Conservation (phyloP, 768 basidiomycete species). For the Mycena kentingensis region DNA sequence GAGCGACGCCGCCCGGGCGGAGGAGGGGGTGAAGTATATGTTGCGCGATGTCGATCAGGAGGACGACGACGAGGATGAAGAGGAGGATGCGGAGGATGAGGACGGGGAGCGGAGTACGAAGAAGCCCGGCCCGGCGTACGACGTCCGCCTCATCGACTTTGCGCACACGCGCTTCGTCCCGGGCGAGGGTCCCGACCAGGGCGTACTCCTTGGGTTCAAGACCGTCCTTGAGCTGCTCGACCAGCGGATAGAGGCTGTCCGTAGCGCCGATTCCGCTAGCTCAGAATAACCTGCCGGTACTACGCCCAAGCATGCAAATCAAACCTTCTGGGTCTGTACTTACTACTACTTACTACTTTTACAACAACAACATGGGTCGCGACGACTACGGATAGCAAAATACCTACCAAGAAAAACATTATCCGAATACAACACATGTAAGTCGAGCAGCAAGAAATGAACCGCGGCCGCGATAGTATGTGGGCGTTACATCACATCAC, state of each 20-base stretch:
- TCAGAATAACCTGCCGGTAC: too few relatives aligned
- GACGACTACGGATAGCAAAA: too few relatives aligned
- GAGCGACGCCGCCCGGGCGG: constrained; percentile 46
- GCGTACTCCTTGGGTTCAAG: constrained; percentile 73
- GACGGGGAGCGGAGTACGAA: constrained; percentile 33
- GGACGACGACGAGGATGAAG: constrained; percentile 25
- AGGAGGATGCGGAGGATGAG: constrained; percentile 35
- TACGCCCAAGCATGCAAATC: too few relatives aligned
- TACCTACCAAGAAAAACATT: too few relatives aligned
- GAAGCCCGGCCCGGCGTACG: constrained; percentile 52
- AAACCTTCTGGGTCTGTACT: too few relatives aligned
- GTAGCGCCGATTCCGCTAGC: too few relatives aligned
- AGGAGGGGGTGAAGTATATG: constrained; percentile 42
- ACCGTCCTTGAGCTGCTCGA: constrained; percentile 65
- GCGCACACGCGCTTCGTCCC: constrained; percentile 76
- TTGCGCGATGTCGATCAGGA: constrained; percentile 25
- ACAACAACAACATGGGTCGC: too few relatives aligned
- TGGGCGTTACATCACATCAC: too few relatives aligned
- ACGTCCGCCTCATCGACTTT: constrained; percentile 89
- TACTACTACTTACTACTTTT: too few relatives aligned
- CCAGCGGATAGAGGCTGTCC: constrained; percentile 45
- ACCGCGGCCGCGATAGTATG: too few relatives aligned
- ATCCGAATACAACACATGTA: too few relatives aligned
- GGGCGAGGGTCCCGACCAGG: constrained; percentile 76
- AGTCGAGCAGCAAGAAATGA: too few relatives aligned